phyloP scores from a whole-genome alignment of 805 yeast species.

The Hanseniaspora singularis region DNA sequence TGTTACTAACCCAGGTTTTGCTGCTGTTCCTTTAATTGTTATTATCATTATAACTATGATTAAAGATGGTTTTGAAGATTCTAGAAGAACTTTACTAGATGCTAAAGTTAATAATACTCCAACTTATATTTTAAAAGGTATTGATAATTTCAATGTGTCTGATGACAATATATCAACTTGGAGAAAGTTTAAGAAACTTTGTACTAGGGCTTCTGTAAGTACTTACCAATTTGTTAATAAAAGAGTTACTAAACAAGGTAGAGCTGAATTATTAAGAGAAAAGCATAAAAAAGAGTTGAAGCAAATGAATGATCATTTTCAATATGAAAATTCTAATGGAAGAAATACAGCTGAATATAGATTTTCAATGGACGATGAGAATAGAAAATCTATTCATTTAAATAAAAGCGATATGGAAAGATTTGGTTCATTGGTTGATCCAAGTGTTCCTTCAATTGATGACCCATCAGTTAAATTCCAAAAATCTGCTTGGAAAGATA shows the following conservation, averaged over 20 bases:
- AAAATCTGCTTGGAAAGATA: conserved; percentile 48
- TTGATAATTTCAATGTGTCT: conserved; percentile 47
- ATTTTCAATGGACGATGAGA: conserved; percentile 23
- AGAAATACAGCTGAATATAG: conserved; percentile 33
- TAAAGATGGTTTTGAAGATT: conserved; percentile 73
- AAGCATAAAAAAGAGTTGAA: conserved; percentile 24
- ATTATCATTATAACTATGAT: conserved; percentile 64
- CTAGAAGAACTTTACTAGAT: conserved; percentile 59
- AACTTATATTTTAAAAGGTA: conserved; percentile 50
- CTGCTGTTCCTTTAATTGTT: conserved; percentile 69
- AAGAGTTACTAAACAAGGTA: conserved; percentile 29
- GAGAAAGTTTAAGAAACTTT: conserved; percentile 56
- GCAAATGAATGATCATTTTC: conserved; percentile 23
- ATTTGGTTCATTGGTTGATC: conserved; percentile 33
- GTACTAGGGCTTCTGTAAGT: conserved; percentile 26
- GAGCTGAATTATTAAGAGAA: conserved; percentile 28
- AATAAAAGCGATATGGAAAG: conserved; percentile 36
- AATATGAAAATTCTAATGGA: conserved; percentile 20
- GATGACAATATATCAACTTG: conserved; percentile 54
- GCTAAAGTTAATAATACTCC: conserved; percentile 63
- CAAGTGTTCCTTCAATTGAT: conserved; percentile 37
- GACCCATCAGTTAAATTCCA: conserved; percentile 27
- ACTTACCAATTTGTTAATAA: conserved; percentile 24
- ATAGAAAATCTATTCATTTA: conserved; percentile 23
- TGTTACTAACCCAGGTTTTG: conserved; percentile 62